phyloP scores from a whole-genome alignment of 2,329 filamentous ascomycete species.

The Ceratocystis albifundus region DNA sequence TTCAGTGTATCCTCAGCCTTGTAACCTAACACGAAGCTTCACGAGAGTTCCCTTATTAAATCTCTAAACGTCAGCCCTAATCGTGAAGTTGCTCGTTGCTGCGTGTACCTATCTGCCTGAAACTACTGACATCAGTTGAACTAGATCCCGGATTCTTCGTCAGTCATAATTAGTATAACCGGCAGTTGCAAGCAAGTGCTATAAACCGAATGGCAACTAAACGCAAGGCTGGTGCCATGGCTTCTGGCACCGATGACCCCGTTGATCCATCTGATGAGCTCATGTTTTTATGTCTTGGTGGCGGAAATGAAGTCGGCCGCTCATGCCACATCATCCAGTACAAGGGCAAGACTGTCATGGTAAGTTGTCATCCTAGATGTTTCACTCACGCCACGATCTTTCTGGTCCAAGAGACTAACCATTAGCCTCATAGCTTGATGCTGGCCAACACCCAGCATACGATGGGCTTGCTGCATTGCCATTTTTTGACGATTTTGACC shows the following conservation, averaged over 20 bases:
- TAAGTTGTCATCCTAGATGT: conserved; percentile 32
- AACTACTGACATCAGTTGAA: background rate
- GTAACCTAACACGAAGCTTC: background rate
- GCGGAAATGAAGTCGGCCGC: conserved; percentile 91
- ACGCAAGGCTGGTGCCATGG: conserved; percentile 52
- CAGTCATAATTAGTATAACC: background rate
- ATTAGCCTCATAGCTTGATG: conserved; percentile 60
- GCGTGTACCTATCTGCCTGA: background rate
- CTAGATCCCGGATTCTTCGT: background rate
- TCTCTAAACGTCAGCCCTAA: background rate
- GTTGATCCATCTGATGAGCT: conserved; percentile 90
- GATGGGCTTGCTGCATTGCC: conserved; percentile 86
- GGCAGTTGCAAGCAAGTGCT: conserved; percentile 4
- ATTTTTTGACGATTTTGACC: conserved; percentile 96
- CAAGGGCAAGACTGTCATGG: conserved; percentile 99
- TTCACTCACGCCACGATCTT: background rate
- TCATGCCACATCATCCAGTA: conserved; percentile 98
- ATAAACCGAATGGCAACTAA: conserved; percentile 68
- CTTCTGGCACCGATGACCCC: conserved; percentile 55
- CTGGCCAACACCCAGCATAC: conserved; percentile 91
- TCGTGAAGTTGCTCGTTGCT: background rate
- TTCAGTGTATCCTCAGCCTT: conserved; percentile 12
- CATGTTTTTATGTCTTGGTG: conserved; percentile 84
- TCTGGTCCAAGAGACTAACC: conserved; percentile 17
- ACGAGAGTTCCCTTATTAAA: background rate